phyloP scores from a whole-genome alignment of 345 rosid species.

The Populus pruinosa region DNA sequence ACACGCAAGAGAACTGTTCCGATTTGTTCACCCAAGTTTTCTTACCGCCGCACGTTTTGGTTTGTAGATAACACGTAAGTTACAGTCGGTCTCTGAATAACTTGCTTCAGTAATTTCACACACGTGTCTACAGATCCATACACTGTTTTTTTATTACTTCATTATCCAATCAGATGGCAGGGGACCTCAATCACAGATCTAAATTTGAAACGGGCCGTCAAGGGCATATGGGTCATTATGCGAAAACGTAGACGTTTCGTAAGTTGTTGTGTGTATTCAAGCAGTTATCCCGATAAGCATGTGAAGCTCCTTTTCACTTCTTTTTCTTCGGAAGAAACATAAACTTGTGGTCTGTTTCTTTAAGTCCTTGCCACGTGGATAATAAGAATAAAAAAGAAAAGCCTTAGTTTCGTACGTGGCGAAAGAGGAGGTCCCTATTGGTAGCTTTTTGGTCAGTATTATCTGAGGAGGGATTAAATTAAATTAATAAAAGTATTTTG shows the following conservation, averaged over 20 bases:
- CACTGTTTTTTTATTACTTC: not conserved
- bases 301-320: not conserved
- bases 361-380: constrained; percentile 16
- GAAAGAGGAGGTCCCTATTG: constrained; percentile 19
- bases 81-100: not conserved
- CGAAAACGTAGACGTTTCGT: not conserved
- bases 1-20: not conserved
- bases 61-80: not conserved
- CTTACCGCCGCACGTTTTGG: not conserved
- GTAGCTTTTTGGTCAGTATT: constrained; percentile 35
- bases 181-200: not conserved
- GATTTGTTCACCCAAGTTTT: not conserved
- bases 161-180: not conserved
- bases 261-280: not conserved
- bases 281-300: constrained; percentile 26
- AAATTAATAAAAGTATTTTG: not conserved
- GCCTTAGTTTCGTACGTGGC: constrained; percentile 26
- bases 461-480: constrained; percentile 1
- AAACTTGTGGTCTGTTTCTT: not conserved
- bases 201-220: not conserved
- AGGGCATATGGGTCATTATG: constrained; percentile 11
- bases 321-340: not conserved
- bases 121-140: constrained; percentile 8
- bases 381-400: not conserved
- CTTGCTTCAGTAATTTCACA: not conserved